A percentile compares a stretch with the other conserved stretches of the same genome.
These are phyloP conservation scores for Tetrahymena thermophila DNA, from an alignment of 73 alveolate genomes.

Conservation along the genomic window DNA sequence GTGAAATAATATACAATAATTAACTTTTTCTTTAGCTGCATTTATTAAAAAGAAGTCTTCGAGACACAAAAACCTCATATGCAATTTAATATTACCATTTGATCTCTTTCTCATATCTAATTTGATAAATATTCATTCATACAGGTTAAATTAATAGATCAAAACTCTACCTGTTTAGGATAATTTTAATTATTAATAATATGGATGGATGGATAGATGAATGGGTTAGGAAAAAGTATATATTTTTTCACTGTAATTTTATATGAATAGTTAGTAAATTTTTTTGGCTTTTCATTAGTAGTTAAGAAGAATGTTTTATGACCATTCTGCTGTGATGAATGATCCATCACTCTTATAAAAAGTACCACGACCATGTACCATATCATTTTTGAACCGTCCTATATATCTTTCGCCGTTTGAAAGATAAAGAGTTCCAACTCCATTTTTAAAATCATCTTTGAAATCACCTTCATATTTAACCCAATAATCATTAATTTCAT, in stretches of 20 bases:
- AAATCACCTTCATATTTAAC: conserved; percentile 39
- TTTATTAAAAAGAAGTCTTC: too few species aligned
- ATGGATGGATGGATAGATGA: too few species aligned
- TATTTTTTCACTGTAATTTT: not conserved
- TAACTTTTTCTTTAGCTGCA: too few species aligned
- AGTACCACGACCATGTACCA: conserved; percentile 32
- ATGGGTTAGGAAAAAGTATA: not conserved
- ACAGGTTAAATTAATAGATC: not conserved
- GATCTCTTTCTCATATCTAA: not conserved
- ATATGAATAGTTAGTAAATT: not conserved
- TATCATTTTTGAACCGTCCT: conserved; percentile 28
- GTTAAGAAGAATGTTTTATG: not conserved
- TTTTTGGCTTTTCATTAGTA: not conserved
- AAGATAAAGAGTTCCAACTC: conserved; percentile 33
- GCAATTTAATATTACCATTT: too few species aligned
- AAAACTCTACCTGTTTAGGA: not conserved
- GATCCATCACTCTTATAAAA: not conserved
- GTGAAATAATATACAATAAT: too few species aligned
- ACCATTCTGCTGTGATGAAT: conserved; percentile 25
- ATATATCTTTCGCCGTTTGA: conserved; percentile 34
- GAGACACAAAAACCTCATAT: too few species aligned
- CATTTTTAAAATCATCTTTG: conserved; percentile 36
- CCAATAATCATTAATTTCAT: conserved; percentile 15
- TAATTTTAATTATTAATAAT: not conserved
- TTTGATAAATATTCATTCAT: not conserved